phyloP scores from a whole-genome alignment of 2,329 filamentous ascomycete species.

The Pseudogymnoascus sp. region DNA sequence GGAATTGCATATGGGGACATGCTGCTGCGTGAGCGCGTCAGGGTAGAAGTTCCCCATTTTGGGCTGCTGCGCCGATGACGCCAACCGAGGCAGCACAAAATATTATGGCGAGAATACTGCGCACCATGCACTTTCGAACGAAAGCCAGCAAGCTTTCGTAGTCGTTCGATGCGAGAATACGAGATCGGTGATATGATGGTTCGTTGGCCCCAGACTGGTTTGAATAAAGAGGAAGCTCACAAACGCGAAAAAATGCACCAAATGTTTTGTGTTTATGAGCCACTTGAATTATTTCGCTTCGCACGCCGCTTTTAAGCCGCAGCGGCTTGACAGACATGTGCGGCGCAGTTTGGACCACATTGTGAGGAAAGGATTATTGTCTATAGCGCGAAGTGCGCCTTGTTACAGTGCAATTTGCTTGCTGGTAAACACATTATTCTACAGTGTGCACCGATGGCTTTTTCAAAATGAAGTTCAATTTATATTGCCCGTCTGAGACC shows the following conservation, averaged over 20 bases:
- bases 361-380: neutral
- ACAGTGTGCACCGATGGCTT: neutral
- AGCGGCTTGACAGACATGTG: neutral
- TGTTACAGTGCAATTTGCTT: neutral
- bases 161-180: neutral
- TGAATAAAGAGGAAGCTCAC: neutral
- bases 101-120: neutral
- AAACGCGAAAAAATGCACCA: neutral
- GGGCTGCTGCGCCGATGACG: constrained; percentile 1
- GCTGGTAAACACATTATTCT: neutral
- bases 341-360: neutral
- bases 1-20: constrained; percentile 29
- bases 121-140: neutral
- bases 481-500: neutral
- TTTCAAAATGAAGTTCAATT: neutral
- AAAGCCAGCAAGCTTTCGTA: neutral
- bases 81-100: constrained; percentile 5
- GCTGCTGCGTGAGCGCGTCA: constrained; percentile 22
- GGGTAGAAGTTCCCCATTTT: constrained; percentile 11
- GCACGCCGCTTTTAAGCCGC: constrained; percentile 5
- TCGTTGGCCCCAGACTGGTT: neutral
- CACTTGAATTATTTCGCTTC: constrained; percentile 3
- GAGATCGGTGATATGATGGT: constrained; percentile 5
- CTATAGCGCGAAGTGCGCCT: neutral
- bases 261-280: constrained; percentile 4